Conservation (phyloP, 164 flowering plant genomes). For the Stephania yunnanensis region DNA sequence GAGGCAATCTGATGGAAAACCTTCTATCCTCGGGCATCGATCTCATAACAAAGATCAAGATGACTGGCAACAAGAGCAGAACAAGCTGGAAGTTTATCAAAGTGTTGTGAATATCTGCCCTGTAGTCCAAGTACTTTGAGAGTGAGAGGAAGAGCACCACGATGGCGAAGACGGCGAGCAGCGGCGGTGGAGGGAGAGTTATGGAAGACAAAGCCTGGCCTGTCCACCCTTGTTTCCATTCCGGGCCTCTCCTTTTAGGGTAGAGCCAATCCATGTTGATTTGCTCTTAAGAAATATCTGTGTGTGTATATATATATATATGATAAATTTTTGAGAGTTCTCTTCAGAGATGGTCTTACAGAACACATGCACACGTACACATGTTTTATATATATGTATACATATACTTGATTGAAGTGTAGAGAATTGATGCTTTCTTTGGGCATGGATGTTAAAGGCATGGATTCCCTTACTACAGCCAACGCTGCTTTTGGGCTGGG, state of each 20-base stretch:
- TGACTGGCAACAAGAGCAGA: conserved; percentile 38
- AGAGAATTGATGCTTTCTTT: not conserved
- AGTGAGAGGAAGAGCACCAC: conserved; percentile 45
- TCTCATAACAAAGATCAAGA: conserved; percentile 30
- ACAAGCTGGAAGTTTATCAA: conserved; percentile 32
- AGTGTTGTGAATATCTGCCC: conserved; percentile 27
- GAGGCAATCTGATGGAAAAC: conserved; percentile 14
- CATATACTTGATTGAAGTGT: no score
- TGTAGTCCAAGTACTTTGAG: conserved; percentile 36
- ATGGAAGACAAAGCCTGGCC: conserved; percentile 38
- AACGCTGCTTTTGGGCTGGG: not conserved
- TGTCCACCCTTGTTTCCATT: conserved; percentile 63
- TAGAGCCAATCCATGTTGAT: conserved; percentile 37
- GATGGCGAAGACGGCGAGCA: conserved; percentile 48
- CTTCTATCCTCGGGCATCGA: conserved; percentile 17
- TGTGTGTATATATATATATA: no score
- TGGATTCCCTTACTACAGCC: no score
- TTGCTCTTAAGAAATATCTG: not conserved
- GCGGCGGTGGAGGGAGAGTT: conserved; percentile 49
- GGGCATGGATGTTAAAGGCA: not conserved
- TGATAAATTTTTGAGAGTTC: no score
- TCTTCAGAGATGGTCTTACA: no score
- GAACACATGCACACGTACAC: no score
- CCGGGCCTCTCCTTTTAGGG: conserved; percentile 42
- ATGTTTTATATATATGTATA: no score